Base-by-base conservation (phyloP, 495 filamentous ascomycete species). In the Tuber brumale region DNA sequence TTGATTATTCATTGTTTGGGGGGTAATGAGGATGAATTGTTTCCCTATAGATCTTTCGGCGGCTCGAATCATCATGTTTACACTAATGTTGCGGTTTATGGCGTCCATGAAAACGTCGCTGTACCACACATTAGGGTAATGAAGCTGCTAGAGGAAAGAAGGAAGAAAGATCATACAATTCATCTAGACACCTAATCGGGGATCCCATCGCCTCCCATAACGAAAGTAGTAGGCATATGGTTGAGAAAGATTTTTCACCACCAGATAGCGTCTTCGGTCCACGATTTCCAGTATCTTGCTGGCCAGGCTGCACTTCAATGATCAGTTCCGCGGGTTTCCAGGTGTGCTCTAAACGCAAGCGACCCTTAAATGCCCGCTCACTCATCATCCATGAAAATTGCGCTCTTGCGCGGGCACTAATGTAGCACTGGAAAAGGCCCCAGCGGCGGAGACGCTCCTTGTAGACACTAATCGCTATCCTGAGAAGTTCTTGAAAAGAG, bases 121-220 rank as follows among this genome's bases (percentile, higher is more conserved):
- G 72, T n/a, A 31, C 5, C 42, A 76, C 18, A n/a, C 8, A 75
- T 85, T 74, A 85, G 85, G 61, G 12, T 72, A 75, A 2, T 42
- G 18, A n/a, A 35, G 41, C 45, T 23, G 35, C 1, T 70, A 72
- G 23, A 9, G 27, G 21, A 70, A 39, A 61, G 85, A 51, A 51
- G 23, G 51, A 57, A 35, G n/a, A 61, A 27, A 31, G 27, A 2
- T 31, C 88, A 79, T 84, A 91, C 89, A 97, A 99, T 85, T 99
- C 95, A 84, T 99, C 95, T 71, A 99, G 88, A 82, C 96, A 98
- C 57, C 95, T 89, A 73, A 99, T 90, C 0, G 95, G 94, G 18
- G 92, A 93, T 10, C 94, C 94, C 95, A 99, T 98, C 61, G 95
- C 96, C 82, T 98, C 95, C 95, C 95, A 99, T 35, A 99, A 90